Evolutionary conservation across 2,329 filamentous ascomycete genomes (phyloP).

Genomic region (Alternaria gansuensis): DNA sequence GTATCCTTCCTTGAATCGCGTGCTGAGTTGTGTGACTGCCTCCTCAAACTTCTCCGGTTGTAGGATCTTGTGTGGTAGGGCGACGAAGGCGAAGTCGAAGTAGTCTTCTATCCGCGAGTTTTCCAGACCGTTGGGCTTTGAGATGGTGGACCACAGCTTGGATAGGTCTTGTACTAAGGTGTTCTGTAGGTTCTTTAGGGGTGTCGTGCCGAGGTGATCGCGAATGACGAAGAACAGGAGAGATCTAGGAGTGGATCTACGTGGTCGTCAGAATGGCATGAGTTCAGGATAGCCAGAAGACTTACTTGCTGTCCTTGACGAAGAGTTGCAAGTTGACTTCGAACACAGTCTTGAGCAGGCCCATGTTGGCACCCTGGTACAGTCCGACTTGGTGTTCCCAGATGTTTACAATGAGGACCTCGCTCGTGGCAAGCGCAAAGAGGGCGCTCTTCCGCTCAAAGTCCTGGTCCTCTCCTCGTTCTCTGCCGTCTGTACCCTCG

Average conservation of each 20-base stretch:
- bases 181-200: constrained; percentile 85
- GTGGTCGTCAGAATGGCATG: constrained; percentile 31
- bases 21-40: constrained; percentile 81
- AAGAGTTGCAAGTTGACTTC: constrained; percentile 98
- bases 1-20: constrained; percentile 83
- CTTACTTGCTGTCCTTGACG: constrained; percentile 90
- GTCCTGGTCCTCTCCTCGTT: constrained; percentile 97
- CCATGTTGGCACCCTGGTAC: constrained; percentile 99
- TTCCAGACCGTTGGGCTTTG: constrained; percentile 89
- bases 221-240: constrained; percentile 98
- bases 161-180: constrained; percentile 90
- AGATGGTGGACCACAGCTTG: constrained; percentile 91
- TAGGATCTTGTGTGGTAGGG: constrained; percentile 94
- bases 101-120: constrained; percentile 92
- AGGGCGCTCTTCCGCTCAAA: constrained; percentile 98
- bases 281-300: constrained; percentile 23
- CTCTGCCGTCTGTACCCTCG: constrained; percentile 94
- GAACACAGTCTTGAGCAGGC: constrained; percentile 96
- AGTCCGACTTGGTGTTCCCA: constrained; percentile 99
- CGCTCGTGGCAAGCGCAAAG: constrained; percentile 95
- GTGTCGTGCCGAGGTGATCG: constrained; percentile 92
- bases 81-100: constrained; percentile 97
- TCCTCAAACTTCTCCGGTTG: constrained; percentile 89
- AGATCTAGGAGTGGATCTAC: constrained; percentile 83
- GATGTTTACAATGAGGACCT: constrained; percentile 97